Evolutionary conservation across 2,329 filamentous ascomycete species (phyloP).

Genomic region (Colletotrichum nymphaeae): DNA sequence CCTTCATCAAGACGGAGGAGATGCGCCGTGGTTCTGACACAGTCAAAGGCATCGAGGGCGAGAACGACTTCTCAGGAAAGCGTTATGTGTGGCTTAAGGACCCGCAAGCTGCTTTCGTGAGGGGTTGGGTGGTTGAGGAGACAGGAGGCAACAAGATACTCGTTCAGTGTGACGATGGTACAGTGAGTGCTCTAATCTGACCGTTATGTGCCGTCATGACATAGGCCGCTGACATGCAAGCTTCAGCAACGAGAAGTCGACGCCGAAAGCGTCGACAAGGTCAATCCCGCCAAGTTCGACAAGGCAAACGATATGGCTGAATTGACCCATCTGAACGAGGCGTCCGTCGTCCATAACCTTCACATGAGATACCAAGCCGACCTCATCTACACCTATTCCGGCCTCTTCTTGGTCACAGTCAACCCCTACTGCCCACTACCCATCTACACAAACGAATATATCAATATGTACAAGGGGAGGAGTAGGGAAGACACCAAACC

Average conservation of each 20-base stretch:
- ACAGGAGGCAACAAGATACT: constrained; percentile 75
- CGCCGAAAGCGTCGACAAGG: constrained; percentile 91
- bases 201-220: not conserved
- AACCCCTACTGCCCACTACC: constrained; percentile 96
- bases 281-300: constrained; percentile 99
- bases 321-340: constrained; percentile 96
- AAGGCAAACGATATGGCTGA: constrained; percentile 99
- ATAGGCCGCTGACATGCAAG: constrained; percentile 34
- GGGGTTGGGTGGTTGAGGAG: constrained; percentile 92
- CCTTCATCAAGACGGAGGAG: constrained; percentile 93
- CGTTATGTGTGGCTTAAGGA: constrained; percentile 98
- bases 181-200: constrained; percentile 64
- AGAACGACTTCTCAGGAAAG: constrained; percentile 99
- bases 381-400: constrained; percentile 98
- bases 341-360: constrained; percentile 96
- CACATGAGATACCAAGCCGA: constrained; percentile 95
- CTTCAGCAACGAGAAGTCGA: constrained; percentile 86
- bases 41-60: constrained; percentile 86
- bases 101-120: constrained; percentile 86
- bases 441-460: constrained; percentile 96
- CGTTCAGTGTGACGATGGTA: constrained; percentile 94
- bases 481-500: constrained; percentile 94
- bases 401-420: constrained; percentile 94
- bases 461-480: constrained; percentile 97
- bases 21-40: constrained; percentile 67